Percentiles rank a stretch among this genome's conserved stretches.
Conservation (phyloP, 2,329 filamentous ascomycete species). For the Trichoderma endophyticum region DNA sequence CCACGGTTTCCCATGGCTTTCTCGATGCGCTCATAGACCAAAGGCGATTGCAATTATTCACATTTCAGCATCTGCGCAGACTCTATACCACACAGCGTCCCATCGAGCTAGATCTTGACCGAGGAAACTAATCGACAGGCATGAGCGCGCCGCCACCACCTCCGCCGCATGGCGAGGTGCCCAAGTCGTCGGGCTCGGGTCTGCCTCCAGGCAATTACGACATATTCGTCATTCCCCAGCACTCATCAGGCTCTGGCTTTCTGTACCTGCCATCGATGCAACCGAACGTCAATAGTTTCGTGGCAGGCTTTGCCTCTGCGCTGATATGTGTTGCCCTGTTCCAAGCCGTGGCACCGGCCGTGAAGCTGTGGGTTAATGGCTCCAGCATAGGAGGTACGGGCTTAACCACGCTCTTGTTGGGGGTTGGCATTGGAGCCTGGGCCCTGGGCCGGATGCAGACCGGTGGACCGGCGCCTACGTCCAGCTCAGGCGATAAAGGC, state of each 20-base stretch:
- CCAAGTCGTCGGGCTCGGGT: slow-evolving; percentile 53
- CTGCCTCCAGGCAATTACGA: slow-evolving; percentile 90
- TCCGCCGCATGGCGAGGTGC: slow-evolving; percentile 79
- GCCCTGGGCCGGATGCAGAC: slow-evolving; percentile 45
- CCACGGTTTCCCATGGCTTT: slow-evolving; percentile 30
- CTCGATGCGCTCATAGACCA: slow-evolving; percentile 27
- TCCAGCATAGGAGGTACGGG: slow-evolving; percentile 71
- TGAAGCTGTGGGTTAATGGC: slow-evolving; percentile 69
- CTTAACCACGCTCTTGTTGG: slow-evolving; percentile 67
- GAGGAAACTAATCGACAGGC: not conserved
- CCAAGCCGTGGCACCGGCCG: slow-evolving; percentile 67
- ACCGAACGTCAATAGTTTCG: slow-evolving; percentile 85
- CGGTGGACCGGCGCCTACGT: slow-evolving; percentile 22
- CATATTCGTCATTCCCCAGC: slow-evolving; percentile 93
- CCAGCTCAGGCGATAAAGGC: slow-evolving; percentile 4
- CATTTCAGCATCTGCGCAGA: not conserved
- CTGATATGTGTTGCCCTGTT: slow-evolving; percentile 70
- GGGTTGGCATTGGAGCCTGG: slow-evolving; percentile 77
- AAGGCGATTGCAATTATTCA: not conserved
- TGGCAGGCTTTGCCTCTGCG: slow-evolving; percentile 78
- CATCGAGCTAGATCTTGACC: not conserved
- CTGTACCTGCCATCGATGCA: slow-evolving; percentile 89
- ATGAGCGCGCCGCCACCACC: slow-evolving; percentile 63
- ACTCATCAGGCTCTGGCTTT: slow-evolving; percentile 84
- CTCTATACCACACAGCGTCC: not conserved